Conservation (phyloP, 176 grass and related monocot genomes). For the Bolboschoenus planiculmis region DNA sequence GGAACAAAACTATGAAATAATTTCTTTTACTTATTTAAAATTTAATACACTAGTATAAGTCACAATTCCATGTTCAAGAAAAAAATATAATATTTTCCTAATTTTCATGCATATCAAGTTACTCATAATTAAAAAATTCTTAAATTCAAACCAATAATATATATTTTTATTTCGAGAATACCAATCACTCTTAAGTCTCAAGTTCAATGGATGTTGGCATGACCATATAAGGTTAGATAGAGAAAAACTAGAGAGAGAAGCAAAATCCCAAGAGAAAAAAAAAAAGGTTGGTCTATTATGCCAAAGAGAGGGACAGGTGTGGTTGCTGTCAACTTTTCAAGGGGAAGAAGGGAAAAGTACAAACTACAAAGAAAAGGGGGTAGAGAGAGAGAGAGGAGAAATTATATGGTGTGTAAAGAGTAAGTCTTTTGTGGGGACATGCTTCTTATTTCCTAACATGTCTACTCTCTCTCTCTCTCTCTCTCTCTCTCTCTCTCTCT, state of each 20-base stretch:
- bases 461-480: not conserved
- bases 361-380: not conserved
- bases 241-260: not conserved
- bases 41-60: not conserved
- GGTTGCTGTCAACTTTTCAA: conserved; percentile 41
- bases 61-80: not conserved
- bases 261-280: not conserved
- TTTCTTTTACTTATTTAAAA: not conserved
- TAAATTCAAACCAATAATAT: not conserved
- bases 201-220: not conserved
- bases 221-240: not conserved
- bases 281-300: conserved; percentile 1
- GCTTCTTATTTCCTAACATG: conserved; percentile 30
- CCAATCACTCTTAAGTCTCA: not conserved
- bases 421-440: conserved; percentile 32
- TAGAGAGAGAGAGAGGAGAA: conserved; percentile 1
- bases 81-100: not conserved
- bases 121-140: not conserved
- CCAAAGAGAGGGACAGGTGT: conserved; percentile 23
- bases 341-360: conserved; percentile 19
- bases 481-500: not conserved
- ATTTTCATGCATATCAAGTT: not conserved
- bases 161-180: not conserved
- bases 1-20: not conserved
- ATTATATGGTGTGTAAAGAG: not conserved